Percentiles rank a stretch among this genome's conserved stretches.
Conservation (phyloP, 1,284 basidiomycete genomes). For the Amylostereum chailletii region DNA sequence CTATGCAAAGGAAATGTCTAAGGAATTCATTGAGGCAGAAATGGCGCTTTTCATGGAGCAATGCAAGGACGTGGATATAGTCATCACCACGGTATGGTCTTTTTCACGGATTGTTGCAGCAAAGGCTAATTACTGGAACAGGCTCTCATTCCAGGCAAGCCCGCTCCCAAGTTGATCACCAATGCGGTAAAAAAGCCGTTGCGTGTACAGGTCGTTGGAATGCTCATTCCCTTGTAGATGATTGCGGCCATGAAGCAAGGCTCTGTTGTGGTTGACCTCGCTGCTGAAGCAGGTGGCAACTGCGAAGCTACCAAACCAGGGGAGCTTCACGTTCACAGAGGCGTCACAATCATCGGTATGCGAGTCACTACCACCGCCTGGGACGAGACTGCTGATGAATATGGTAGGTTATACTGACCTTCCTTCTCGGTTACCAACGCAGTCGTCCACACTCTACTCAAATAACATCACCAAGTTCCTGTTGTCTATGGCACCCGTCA, state of each 20-base stretch:
- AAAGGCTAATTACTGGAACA: slow-evolving; percentile 14
- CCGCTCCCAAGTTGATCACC: slow-evolving; percentile 76
- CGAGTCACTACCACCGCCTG: neutral
- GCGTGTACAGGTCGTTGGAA: too few species aligned
- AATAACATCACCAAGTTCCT: slow-evolving; percentile 87
- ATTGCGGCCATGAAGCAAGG: slow-evolving; percentile 82
- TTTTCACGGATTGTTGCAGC: neutral
- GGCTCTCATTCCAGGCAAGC: slow-evolving; percentile 78
- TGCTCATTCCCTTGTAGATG: slow-evolving; percentile 34
- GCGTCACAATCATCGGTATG: slow-evolving; percentile 72
- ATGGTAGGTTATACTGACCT: slow-evolving; percentile 67
- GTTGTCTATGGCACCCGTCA: slow-evolving; percentile 59
- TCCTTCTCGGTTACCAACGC: slow-evolving; percentile 76
- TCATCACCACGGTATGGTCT: slow-evolving; percentile 68
- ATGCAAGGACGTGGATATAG: slow-evolving; percentile 79
- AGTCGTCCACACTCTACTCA: slow-evolving; percentile 80
- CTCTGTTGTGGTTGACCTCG: slow-evolving; percentile 78
- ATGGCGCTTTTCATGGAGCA: slow-evolving; percentile 84
- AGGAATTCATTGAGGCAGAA: slow-evolving; percentile 82
- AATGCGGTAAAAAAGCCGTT: slow-evolving; percentile 35
- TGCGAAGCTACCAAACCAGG: slow-evolving; percentile 76
- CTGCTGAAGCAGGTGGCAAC: slow-evolving; percentile 79
- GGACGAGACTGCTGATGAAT: neutral
- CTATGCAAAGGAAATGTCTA: slow-evolving; percentile 87
- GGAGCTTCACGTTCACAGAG: slow-evolving; percentile 54